Evolutionary conservation across 331 rosid genomes (phyloP), one percentile per base, ranked within the genome.

Genomic region (Erythrophleum ivorense): DNA sequence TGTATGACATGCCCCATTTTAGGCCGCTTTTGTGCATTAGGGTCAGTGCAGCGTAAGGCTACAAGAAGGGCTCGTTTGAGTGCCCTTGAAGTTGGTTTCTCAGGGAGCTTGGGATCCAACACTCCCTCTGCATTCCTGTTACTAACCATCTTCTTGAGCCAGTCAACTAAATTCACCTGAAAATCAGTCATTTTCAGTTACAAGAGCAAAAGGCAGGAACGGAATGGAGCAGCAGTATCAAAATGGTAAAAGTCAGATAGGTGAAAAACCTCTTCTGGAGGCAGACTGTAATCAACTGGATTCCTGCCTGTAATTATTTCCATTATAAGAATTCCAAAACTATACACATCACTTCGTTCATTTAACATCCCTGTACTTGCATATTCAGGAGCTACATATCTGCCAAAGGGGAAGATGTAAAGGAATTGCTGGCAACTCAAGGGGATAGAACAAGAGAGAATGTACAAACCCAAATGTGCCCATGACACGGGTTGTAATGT

Each of bases 311-410:
- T 41, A 55, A 87, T 84, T 74, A 90, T 86, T 76, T 90, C 93
- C 93, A 90, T 90, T 45, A 88, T 81, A 58, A 90, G 91, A 84
- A 90, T 90, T 41, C 93, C 91, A 75, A 90, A 90, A 70, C 93
- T 80, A 58, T 90, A 90, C 50, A 84, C 87, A 72, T 90, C 91
- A 19, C 93, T 90, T 80, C 91, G 82, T 82, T 90, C 93, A 60
- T 88, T 90, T 75, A 90, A 78, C 93, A 90, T 88, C 33, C 93
- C 93, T 0, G 93, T 90, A 77, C 93, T 90, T 21, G 93, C 93
- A 80, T 90, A 90, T 80, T 90, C 93, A 4, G 93, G 93, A 14
- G 91, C 93, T 34, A 90, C 93, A 80, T 90, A 90, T 31, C 93
- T 90, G 78, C 67, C 78, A 75, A 71, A 69, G 2, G 14, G 55